Evolutionary conservation across 1,284 basidiomycete species (phyloP), one percentile per base, ranked within the genome.

Genomic region (Fomes fomentarius): DNA sequence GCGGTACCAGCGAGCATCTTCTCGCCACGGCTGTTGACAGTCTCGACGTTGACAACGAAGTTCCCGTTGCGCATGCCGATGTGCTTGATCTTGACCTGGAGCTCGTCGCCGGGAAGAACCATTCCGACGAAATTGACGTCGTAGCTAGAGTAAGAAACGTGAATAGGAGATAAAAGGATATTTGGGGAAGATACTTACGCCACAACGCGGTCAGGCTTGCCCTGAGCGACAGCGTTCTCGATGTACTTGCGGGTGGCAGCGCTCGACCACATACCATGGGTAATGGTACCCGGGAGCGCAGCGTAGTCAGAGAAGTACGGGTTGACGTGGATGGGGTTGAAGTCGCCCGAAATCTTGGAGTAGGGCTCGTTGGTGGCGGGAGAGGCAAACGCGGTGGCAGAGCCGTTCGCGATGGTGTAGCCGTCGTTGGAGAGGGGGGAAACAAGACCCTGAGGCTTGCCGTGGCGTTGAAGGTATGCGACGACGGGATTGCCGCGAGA

Each of bases 231-330:
- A 52, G 97, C 86, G 54, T 87, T 95, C 77, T 99, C 97, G 62
- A 98, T 87, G 70, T 90, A 96, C 53, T 90, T 87, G 65, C 96
- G 85, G 28, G 95, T 96, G 21, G 95, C 95, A 43, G 97, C 96
- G 62, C 92, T 95, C 15, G 94, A 91, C 92, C 94, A 98, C 79
- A 99, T 87, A 51, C 96, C 96, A 69, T 99, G 96, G 6, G 96
- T 98, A 70, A 99, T 99, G 17, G 97, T 98, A 14, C 93, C 92
- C 26, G 96, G 96, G 21, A 99, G 86, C 19, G 89, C 85, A 14
- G 96, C 96, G 65, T 93, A 94, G 71, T 94, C 90, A 25, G 96
- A 86, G 78, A 99, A 98, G 81, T 98, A 98, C 0, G 96, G 97
- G 76, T 99, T 98, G 74, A 97, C 81, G 74, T 99, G 97, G 64